A percentile compares a stretch with the other conserved stretches of the same genome.
Evolutionary conservation across 2,329 filamentous ascomycete genomes (phyloP).

Genomic region (Xylariaceae sp.): DNA sequence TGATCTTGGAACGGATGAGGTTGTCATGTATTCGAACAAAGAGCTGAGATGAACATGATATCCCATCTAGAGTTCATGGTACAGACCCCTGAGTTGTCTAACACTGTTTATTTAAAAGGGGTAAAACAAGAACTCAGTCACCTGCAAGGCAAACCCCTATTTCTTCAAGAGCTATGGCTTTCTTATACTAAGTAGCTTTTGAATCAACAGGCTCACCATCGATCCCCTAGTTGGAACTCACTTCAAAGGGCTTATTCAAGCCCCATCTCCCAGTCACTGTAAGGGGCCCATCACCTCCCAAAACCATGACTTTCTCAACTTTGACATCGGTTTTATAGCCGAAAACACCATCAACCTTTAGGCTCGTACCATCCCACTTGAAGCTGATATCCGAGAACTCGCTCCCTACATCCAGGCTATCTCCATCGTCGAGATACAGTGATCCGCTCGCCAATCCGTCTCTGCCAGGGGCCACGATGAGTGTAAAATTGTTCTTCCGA

Average conservation of each 20-base stretch:
- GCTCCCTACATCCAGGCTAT: constrained; percentile 25
- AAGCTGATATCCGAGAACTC: constrained; percentile 24
- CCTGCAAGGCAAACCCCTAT: no score
- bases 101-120: no score
- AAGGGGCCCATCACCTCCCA: constrained; percentile 17
- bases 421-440: constrained; percentile 48
- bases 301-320: constrained; percentile 19
- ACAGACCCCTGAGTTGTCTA: not conserved
- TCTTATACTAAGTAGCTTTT: not conserved
- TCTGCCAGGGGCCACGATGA: constrained; percentile 44
- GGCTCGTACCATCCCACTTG: constrained; percentile 20
- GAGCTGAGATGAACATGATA: no score
- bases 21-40: no score
- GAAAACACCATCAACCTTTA: constrained; percentile 21
- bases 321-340: constrained; percentile 20
- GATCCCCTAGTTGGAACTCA: constrained; percentile 7
- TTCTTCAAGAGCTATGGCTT: no score
- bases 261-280: constrained; percentile 17
- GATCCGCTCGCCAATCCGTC: constrained; percentile 44
- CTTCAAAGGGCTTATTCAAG: constrained; percentile 19
- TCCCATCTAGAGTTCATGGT: no score
- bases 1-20: no score
- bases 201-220: not conserved
- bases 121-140: no score
- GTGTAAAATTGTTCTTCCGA: constrained; percentile 42